Evolutionary conservation across 305 asterid species (phyloP).

Genomic region (Nicotiana rustica): DNA sequence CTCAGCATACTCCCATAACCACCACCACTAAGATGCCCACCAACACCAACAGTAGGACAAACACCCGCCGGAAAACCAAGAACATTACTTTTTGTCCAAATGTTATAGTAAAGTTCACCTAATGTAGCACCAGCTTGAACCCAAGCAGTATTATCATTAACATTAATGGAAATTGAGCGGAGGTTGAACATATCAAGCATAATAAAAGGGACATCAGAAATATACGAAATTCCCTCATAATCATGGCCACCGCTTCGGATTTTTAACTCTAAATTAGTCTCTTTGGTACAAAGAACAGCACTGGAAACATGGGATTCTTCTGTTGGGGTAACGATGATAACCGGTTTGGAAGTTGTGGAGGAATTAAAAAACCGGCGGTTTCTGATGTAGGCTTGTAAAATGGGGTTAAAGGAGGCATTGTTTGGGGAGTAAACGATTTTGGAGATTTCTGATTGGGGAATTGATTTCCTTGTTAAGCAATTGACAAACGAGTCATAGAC

Average conservation of each 20-base stretch:
- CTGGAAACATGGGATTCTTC: conserved; percentile 43
- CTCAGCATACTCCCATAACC: conserved; percentile 54
- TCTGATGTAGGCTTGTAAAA: conserved; percentile 42
- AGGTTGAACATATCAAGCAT: conserved; percentile 44
- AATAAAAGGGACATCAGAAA: conserved; percentile 31
- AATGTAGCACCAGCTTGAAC: conserved; percentile 48
- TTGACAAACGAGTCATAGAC: conserved; percentile 31
- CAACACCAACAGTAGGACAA: conserved; percentile 49
- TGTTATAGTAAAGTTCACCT: conserved; percentile 53
- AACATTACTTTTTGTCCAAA: conserved; percentile 42
- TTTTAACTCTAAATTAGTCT: conserved; percentile 28
- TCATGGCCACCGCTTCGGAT: conserved; percentile 61
- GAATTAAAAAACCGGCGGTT: conserved; percentile 50
- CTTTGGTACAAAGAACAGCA: conserved; percentile 44
- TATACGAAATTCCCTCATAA: conserved; percentile 50
- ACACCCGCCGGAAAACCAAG: conserved; percentile 53
- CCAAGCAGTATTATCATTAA: conserved; percentile 43
- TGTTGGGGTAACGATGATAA: conserved; percentile 44
- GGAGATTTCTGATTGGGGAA: conserved; percentile 23
- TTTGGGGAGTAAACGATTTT: conserved; percentile 41
- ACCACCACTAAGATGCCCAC: conserved; percentile 57
- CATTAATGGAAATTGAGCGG: conserved; percentile 36
- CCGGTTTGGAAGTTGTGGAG: conserved; percentile 43
- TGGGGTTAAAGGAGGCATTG: conserved; percentile 30
- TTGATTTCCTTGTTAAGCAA: conserved; percentile 37